Evolutionary conservation across 805 yeast genomes (phyloP), one percentile per base, ranked within the genome.

Genomic region (Ogataea chonburiensis): DNA sequence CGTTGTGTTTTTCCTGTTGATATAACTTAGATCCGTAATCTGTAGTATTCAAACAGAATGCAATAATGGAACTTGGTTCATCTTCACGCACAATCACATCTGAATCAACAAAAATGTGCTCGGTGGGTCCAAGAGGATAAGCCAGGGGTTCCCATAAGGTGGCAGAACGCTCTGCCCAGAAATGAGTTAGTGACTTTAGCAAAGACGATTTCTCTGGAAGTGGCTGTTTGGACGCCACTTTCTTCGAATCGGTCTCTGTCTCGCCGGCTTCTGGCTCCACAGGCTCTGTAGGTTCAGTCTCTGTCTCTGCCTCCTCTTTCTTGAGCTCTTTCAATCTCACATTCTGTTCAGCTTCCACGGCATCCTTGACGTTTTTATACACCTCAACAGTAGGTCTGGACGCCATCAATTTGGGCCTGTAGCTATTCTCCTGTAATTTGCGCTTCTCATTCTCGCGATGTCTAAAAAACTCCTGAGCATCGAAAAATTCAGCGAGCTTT

Each of bases 111-210:
- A 93, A 93, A 1, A 91, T 77, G 57, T 93, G 98, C 55, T 93
- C 98, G 0, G 82, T 73, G 0, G 88, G 73, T 25, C 64, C 71
- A 37, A 89, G 67, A 2, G 98, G 96, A 60, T 88, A 89, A 13
- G 76, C 81, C 21, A 93, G 66, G 0, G 96, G 95, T 47, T 86
- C 88, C 98, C 98, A 94, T 14, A 93, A 70, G 2, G 94, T 82
- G 0, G 97, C 93, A 1, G 98, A 86, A 52, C 98, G 68, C 61
- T 93, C 98, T 1, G 97, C 97, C 98, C 98, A 93, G 60, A 93
- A 93, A 50, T 81, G 86, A 0, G 95, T 77, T 38, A 94, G 66
- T 0, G 95, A 79, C 50, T 85, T 86, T 65, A 93, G 74, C 22
- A 93, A 60, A 1, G 96, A 81, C 15, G 80, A 75, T 47, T 77